Conservation (phyloP, 2,329 filamentous ascomycete genomes). For the Dryadomyces quercivorus region DNA sequence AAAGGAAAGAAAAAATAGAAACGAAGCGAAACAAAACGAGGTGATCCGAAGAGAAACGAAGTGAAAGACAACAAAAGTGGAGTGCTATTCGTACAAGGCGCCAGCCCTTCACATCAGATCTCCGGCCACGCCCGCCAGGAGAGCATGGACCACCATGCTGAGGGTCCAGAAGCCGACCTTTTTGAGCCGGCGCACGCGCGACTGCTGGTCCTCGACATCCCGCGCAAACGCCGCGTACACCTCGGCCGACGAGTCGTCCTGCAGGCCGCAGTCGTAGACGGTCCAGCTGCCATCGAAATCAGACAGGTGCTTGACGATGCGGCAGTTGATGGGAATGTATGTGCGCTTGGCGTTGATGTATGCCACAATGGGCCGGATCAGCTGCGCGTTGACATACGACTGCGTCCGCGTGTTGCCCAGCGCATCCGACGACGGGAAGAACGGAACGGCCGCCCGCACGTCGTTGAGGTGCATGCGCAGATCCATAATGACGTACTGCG, state of each 20-base stretch:
- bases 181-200: slow-evolving; percentile 73
- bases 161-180: slow-evolving; percentile 93
- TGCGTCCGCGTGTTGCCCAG: slow-evolving; percentile 55
- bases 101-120: slow-evolving; percentile 39
- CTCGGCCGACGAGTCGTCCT: slow-evolving; percentile 88
- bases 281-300: slow-evolving; percentile 97
- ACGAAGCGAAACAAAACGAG: background rate
- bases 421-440: slow-evolving; percentile 44
- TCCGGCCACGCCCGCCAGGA: slow-evolving; percentile 90
- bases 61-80: background rate
- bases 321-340: slow-evolving; percentile 90
- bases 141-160: slow-evolving; percentile 79
- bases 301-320: slow-evolving; percentile 74
- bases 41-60: too few relatives aligned
- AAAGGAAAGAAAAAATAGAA: background rate
- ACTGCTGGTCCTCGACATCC: slow-evolving; percentile 82
- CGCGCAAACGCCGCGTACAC: slow-evolving; percentile 89
- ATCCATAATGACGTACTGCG: slow-evolving; percentile 83
- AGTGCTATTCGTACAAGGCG: background rate
- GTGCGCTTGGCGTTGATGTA: slow-evolving; percentile 95
- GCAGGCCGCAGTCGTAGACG: slow-evolving; percentile 80
- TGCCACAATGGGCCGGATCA: slow-evolving; percentile 90
- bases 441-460: slow-evolving; percentile 79
- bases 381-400: slow-evolving; percentile 90
- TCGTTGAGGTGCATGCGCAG: slow-evolving; percentile 91